Conservation (phyloP, 768 basidiomycete species). For the Terana coerulea region DNA sequence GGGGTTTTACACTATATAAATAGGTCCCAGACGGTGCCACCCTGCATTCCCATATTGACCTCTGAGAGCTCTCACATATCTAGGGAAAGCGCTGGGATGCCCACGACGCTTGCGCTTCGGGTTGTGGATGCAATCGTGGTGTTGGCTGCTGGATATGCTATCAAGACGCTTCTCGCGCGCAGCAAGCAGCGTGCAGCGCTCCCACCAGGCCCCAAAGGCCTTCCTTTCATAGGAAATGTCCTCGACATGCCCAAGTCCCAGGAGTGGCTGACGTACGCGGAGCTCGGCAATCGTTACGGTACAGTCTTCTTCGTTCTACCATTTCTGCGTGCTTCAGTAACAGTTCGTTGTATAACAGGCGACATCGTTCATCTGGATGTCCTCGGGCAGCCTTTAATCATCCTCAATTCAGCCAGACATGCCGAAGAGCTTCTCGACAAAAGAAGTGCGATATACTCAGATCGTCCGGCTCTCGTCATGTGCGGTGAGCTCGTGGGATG, state of each 20-base stretch:
- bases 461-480: conserved; percentile 19
- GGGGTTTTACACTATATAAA: too few species aligned
- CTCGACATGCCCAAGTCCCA: conserved; percentile 15
- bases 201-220: conserved; percentile 22
- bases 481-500: conserved; percentile 18
- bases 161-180: too few species aligned
- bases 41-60: too few species aligned
- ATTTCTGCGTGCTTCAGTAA: neutral
- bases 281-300: conserved; percentile 17
- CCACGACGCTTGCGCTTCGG: too few species aligned
- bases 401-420: conserved; percentile 20
- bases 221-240: conserved; percentile 23
- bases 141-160: too few species aligned
- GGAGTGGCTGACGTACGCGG: conserved; percentile 14
- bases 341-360: conserved; percentile 10
- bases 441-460: conserved; percentile 22
- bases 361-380: conserved; percentile 21
- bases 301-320: neutral
- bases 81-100: too few species aligned
- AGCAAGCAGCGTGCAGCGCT: neutral
- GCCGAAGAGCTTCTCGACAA: conserved; percentile 26
- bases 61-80: too few species aligned
- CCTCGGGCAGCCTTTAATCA: conserved; percentile 19
- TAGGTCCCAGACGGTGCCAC: too few species aligned
- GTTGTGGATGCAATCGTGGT: too few species aligned